Percentiles rank a stretch among this genome's conserved stretches.
Evolutionary conservation across 306 rosid species (phyloP).

Genomic region (Corylus heterophylla): DNA sequence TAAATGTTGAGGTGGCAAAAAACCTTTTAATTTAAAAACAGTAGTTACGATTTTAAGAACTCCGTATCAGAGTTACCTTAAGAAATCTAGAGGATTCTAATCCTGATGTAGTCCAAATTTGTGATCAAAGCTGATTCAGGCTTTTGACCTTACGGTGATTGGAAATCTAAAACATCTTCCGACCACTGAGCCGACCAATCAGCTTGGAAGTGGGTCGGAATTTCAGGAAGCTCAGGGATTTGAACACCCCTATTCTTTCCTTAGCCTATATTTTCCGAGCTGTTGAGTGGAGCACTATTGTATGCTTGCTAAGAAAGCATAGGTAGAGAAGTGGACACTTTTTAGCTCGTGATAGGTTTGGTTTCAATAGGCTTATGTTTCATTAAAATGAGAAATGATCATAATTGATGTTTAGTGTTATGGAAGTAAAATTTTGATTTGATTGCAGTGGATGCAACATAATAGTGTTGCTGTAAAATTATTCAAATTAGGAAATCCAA

Average conservation of each 20-base stretch:
- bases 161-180: too few relatives aligned
- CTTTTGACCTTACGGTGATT: too few relatives aligned
- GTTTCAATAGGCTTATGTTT: not conserved
- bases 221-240: too few relatives aligned
- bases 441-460: conserved; percentile 11
- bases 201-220: too few relatives aligned
- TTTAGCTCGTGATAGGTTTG: not conserved
- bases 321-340: not conserved
- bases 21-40: too few relatives aligned
- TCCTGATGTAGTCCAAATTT: too few relatives aligned
- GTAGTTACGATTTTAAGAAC: too few relatives aligned
- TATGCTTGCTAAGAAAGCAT: not conserved
- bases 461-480: conserved; percentile 7
- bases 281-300: not conserved
- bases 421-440: not conserved
- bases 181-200: too few relatives aligned
- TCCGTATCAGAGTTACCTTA: too few relatives aligned
- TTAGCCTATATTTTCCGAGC: not conserved
- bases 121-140: too few relatives aligned
- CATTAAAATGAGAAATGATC: not conserved
- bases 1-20: not conserved
- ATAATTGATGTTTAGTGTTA: not conserved
- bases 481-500: conserved; percentile 23
- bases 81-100: too few relatives aligned
- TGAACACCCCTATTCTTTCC: not conserved